phyloP scores from a whole-genome alignment of 164 flowering plant genomes.

The Kalanchoe fedtschenkoi region DNA sequence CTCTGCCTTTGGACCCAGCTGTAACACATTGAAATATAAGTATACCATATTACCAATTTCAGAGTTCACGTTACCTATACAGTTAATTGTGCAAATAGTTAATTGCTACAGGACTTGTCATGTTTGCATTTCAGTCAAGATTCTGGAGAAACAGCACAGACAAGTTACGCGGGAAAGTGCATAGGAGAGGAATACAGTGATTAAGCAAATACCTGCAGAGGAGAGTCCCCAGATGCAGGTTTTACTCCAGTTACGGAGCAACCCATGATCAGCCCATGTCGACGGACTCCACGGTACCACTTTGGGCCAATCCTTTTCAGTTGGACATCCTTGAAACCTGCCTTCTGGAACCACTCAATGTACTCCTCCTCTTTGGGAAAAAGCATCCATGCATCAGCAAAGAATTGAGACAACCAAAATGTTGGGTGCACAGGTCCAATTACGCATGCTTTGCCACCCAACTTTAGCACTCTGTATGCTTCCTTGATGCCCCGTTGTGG shows the following conservation, averaged over 20 bases:
- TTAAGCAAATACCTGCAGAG: constrained; percentile 24
- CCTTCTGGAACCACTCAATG: constrained; percentile 81
- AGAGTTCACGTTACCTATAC: neutral
- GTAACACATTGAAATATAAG: neutral
- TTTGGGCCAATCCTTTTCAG: constrained; percentile 78
- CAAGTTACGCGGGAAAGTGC: no score
- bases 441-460: constrained; percentile 78
- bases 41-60: neutral
- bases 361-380: constrained; percentile 95
- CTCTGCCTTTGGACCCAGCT: neutral
- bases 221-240: constrained; percentile 52
- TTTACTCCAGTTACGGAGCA: constrained; percentile 64
- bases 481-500: no score
- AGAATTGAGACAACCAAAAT: constrained; percentile 81
- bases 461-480: constrained; percentile 84
- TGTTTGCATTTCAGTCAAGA: neutral
- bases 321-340: constrained; percentile 73
- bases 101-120: no score
- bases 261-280: constrained; percentile 1
- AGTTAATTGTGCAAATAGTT: no score
- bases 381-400: constrained; percentile 98
- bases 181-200: neutral
- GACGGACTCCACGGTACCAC: constrained; percentile 5
- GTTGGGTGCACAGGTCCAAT: constrained; percentile 95
- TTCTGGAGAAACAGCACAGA: neutral